phyloP scores from a whole-genome alignment of 768 basidiomycete genomes.

The Boletus rubescentipes region DNA sequence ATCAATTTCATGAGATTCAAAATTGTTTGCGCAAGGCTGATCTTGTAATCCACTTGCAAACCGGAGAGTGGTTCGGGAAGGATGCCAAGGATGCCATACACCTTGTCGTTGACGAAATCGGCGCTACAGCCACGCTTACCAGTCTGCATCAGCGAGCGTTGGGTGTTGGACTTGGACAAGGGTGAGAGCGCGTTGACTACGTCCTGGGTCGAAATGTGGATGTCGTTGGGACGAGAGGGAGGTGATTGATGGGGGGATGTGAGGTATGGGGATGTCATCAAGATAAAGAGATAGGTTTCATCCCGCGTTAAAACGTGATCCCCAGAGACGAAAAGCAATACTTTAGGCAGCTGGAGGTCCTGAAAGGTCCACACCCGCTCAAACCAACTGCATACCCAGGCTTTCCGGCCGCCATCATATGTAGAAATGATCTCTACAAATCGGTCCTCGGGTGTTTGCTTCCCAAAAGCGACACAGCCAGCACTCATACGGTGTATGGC shows the following conservation, averaged over 20 bases:
- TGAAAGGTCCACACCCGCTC: conserved; percentile 17
- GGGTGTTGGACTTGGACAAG: neutral
- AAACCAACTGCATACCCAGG: conserved; percentile 14
- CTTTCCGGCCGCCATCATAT: conserved; percentile 5
- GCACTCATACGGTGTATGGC: conserved; percentile 8
- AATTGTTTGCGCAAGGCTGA: neutral
- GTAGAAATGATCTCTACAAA: conserved; percentile 1
- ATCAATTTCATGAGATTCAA: conserved; percentile 9
- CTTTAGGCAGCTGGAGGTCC: conserved; percentile 9
- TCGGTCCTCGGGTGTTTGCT: neutral
- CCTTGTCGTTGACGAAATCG: neutral
- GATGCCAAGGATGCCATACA: conserved; percentile 12
- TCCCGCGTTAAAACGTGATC: conserved; percentile 3
- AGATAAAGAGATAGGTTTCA: conserved; percentile 6
- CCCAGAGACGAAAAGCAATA: conserved; percentile 10
- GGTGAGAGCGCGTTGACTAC: conserved; percentile 11
- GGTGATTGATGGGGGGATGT: neutral
- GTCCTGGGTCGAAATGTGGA: conserved; percentile 4
- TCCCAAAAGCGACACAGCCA: conserved; percentile 11
- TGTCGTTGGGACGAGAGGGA: neutral
- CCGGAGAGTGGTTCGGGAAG: neutral
- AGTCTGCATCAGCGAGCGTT: conserved; percentile 11
- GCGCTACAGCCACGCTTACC: neutral
- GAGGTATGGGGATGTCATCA: conserved; percentile 14
- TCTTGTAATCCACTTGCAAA: conserved; percentile 3